Percentiles rank a stretch among this genome's conserved stretches.
Evolutionary conservation across 2,329 filamentous ascomycete genomes (phyloP).

Genomic region (Endocalyx cinctus): DNA sequence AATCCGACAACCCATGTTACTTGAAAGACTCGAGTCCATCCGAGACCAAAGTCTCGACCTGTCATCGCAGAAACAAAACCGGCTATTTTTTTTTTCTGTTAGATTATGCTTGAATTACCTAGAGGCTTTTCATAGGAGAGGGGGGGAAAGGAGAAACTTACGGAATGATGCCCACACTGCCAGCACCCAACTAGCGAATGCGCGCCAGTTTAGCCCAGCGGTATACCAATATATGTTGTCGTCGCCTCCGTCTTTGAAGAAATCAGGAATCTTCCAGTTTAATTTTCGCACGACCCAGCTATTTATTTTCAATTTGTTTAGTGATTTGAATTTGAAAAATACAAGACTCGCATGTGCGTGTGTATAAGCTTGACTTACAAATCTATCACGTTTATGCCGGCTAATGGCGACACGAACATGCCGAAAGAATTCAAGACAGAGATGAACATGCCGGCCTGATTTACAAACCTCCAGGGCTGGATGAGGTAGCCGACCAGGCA

Average conservation of each 20-base stretch:
- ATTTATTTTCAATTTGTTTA: neutral
- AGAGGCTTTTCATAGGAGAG: neutral
- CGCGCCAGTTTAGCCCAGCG: constrained; percentile 7
- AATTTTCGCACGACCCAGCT: constrained; percentile 11
- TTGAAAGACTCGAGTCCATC: constrained; percentile 5
- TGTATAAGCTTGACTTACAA: constrained; percentile 5
- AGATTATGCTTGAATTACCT: neutral
- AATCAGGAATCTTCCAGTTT: constrained; percentile 12
- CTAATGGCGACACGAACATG: constrained; percentile 7
- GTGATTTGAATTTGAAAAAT: no score
- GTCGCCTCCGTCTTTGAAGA: constrained; percentile 9
- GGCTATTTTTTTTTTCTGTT: constrained; percentile 1
- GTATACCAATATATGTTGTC: constrained; percentile 12
- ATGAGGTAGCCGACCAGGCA: constrained; percentile 10
- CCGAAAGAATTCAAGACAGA: constrained; percentile 6
- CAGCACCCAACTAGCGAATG: constrained; percentile 4
- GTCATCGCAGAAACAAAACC: constrained; percentile 5
- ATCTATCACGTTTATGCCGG: constrained; percentile 12
- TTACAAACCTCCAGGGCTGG: constrained; percentile 7
- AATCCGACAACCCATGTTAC: constrained; percentile 7
- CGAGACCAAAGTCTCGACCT: constrained; percentile 3
- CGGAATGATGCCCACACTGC: constrained; percentile 6
- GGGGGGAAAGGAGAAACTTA: constrained; percentile 1
- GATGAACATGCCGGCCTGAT: constrained; percentile 6
- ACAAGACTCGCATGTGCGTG: constrained; percentile 1